Evolutionary conservation across 768 basidiomycete species (phyloP).

Genomic region (Hygrocybe coccinea): DNA sequence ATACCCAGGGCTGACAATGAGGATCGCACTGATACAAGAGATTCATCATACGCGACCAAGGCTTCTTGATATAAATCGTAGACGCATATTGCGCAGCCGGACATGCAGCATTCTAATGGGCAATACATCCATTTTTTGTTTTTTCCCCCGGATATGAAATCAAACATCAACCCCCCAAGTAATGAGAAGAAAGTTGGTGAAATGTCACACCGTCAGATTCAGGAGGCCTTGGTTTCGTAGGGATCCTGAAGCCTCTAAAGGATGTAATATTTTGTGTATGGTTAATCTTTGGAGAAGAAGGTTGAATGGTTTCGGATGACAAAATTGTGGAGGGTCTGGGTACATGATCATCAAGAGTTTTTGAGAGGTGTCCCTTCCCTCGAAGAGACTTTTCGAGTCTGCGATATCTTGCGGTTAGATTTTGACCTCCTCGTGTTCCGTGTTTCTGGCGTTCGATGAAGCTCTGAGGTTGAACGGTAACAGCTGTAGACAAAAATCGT

Average conservation of each 20-base stretch:
- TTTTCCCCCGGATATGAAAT: no score
- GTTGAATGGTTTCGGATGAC: background rate
- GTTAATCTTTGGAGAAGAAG: slow-evolving; percentile 4
- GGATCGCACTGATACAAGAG: slow-evolving; percentile 45
- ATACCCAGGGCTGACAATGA: slow-evolving; percentile 46
- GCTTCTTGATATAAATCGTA: slow-evolving; percentile 84
- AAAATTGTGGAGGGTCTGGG: slow-evolving; percentile 10
- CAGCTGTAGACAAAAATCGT: background rate
- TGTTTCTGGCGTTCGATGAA: slow-evolving; percentile 18
- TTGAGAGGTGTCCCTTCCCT: slow-evolving; percentile 36
- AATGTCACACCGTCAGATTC: slow-evolving; percentile 57
- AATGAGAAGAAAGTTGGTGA: background rate
- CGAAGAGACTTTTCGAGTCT: slow-evolving; percentile 52
- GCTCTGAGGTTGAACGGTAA: background rate
- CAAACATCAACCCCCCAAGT: no score
- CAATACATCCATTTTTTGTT: no score
- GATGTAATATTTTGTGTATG: slow-evolving; percentile 20
- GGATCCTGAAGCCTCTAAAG: slow-evolving; percentile 56
- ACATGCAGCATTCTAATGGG: slow-evolving; percentile 97
- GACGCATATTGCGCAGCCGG: slow-evolving; percentile 87
- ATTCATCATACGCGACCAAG: slow-evolving; percentile 54
- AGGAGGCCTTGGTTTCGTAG: slow-evolving; percentile 57
- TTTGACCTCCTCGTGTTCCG: slow-evolving; percentile 46
- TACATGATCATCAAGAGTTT: slow-evolving; percentile 26
- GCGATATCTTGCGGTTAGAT: slow-evolving; percentile 52